phyloP scores from a whole-genome alignment of 2,329 filamentous ascomycete genomes.

The Penicillium paneum region DNA sequence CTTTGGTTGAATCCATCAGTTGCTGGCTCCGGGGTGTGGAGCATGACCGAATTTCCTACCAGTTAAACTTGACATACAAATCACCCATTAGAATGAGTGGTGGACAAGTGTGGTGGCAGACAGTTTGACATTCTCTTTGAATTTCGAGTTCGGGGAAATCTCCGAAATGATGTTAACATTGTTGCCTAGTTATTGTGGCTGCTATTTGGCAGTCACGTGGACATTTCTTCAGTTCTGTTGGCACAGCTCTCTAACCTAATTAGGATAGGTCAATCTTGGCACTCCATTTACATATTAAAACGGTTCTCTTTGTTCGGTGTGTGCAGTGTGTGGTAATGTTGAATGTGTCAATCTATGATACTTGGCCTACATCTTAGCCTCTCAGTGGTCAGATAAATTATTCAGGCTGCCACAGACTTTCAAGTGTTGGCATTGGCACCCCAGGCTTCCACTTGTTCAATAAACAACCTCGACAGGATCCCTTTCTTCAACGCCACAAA shows the following conservation, averaged over 20 bases:
- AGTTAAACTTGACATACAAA: neutral
- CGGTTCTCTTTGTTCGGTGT: too few relatives aligned
- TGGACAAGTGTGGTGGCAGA: neutral
- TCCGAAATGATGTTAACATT: neutral
- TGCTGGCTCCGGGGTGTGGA: neutral
- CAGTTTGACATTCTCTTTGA: neutral
- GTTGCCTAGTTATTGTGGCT: neutral
- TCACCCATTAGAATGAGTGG: neutral
- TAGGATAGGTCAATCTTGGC: too few relatives aligned
- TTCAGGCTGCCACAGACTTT: neutral
- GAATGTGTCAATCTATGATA: too few relatives aligned
- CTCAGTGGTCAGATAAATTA: too few relatives aligned
- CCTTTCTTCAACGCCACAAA: neutral
- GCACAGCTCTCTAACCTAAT: too few relatives aligned
- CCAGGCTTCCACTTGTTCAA: neutral
- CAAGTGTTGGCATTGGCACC: neutral
- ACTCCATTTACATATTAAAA: too few relatives aligned
- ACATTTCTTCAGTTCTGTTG: too few relatives aligned
- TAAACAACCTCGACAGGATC: neutral
- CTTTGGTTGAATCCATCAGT: conserved; percentile 1
- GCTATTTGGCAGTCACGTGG: neutral
- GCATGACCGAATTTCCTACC: neutral
- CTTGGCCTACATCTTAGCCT: too few relatives aligned
- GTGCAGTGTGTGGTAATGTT: too few relatives aligned
- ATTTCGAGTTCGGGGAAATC: neutral